Percentiles rank a stretch among this genome's conserved stretches.
These are phyloP conservation scores for Pythium angustatum DNA, from an alignment of 352 stramenopile species.

Conservation along the genomic window DNA sequence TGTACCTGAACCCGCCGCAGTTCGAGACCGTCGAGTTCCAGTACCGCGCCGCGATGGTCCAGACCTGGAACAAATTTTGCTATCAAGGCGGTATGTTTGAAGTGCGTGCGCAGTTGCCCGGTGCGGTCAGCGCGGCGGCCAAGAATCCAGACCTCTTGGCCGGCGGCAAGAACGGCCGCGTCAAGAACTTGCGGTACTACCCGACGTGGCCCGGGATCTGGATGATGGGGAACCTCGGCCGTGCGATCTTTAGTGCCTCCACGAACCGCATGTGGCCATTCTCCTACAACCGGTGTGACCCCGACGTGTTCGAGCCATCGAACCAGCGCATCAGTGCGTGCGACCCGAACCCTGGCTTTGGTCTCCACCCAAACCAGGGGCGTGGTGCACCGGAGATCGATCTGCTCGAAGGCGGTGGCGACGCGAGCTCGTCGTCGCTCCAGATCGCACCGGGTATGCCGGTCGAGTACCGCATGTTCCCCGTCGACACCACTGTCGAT, in stretches of 20 bases:
- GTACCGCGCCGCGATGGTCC: conserved; percentile 73
- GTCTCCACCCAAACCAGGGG: conserved; percentile 43
- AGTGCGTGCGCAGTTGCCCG: conserved; percentile 89
- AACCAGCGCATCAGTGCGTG: conserved; percentile 88
- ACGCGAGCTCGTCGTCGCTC: conserved; percentile 82
- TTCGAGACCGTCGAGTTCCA: neutral
- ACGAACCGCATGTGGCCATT: conserved; percentile 92
- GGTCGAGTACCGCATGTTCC: conserved; percentile 48
- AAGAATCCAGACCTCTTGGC: conserved; percentile 57
- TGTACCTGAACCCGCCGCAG: neutral
- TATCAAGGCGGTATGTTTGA: conserved; percentile 93
- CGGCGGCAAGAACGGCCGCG: conserved; percentile 45
- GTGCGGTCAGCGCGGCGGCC: conserved; percentile 61
- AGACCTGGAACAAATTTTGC: conserved; percentile 95
- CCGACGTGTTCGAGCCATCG: conserved; percentile 52
- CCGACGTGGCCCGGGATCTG: conserved; percentile 89
- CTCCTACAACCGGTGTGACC: conserved; percentile 85
- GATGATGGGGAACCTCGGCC: conserved; percentile 34
- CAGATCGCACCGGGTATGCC: conserved; percentile 80
- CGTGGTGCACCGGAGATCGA: conserved; percentile 91
- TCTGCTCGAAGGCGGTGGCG: conserved; percentile 76
- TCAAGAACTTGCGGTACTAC: conserved; percentile 27
- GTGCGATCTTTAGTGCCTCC: conserved; percentile 46
- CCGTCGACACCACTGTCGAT: conserved; percentile 34
- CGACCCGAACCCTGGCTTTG: conserved; percentile 84